Evolutionary conservation across 108 stramenopile species (phyloP), one percentile per base, ranked within the genome.

Genomic region (Nitzschia sp.): DNA sequence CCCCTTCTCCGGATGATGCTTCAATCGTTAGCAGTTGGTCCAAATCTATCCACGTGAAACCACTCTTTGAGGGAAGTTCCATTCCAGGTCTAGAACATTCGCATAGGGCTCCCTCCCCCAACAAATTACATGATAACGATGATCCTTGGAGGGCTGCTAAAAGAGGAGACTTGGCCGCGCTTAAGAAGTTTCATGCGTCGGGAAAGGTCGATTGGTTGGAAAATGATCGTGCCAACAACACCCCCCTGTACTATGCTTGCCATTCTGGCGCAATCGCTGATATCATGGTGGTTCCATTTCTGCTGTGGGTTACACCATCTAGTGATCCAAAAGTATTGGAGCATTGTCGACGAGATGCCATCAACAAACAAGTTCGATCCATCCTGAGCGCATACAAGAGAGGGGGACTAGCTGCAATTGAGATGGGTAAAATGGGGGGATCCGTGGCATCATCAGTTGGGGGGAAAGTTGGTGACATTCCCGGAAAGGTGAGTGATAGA

Each of bases 211-310:
- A 72, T 39, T 72, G 71, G 71, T 43, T 48, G 50, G 46, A 29
- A 11, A 37, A 25, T 12, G 71, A 72, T 53, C 53, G 64, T 2
- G 53, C 55, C 44, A 15, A 50, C 19, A 63, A 56, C 21, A 41
- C 37, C 10, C 71, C 71, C 8, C 37, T 72, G 29, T 72, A 72
- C 63, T 72, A 72, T 50, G 71, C 63, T 29, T 72, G 71, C 34
- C 71, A 72, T 6, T 64, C 71, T 6, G 71, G 71, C 10, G 71
- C 71, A 0, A 39, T 51, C 42, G 37, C 29, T 7, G 71, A 72
- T 39, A 57, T 72, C 24, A 64, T 51, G 53, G 53, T 57, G 10
- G 63, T 72, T 19, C 62, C 37, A 46, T 72, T 64, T 37, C 39
- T 72, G 10, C 19, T 72, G 26, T 46, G 56, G 53, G 63, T 72